A percentile compares a stretch with the other conserved stretches of the same genome.
Evolutionary conservation across 805 yeast genomes (phyloP).

Genomic region (Citeromyces matritensis): DNA sequence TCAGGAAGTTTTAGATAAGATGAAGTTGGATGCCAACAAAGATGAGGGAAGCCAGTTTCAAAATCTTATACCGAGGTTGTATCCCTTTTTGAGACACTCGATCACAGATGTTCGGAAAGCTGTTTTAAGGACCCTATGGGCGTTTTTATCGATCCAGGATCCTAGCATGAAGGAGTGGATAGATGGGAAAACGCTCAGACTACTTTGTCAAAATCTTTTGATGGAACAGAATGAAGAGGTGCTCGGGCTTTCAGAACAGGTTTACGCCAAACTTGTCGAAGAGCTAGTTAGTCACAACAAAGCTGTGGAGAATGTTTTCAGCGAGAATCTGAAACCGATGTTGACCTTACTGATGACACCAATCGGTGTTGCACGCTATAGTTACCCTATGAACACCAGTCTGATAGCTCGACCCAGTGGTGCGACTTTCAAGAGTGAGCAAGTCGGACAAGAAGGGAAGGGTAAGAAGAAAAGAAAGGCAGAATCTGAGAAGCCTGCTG

Average conservation of each 20-base stretch:
- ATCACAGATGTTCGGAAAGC: conserved; percentile 84
- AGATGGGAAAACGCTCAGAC: conserved; percentile 53
- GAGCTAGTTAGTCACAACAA: conserved; percentile 24
- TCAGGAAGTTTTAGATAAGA: conserved; percentile 55
- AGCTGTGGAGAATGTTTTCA: conserved; percentile 35
- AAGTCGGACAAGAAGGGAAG: conserved; percentile 6
- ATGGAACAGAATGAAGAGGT: conserved; percentile 81
- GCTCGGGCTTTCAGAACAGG: conserved; percentile 40
- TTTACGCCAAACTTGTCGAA: conserved; percentile 39
- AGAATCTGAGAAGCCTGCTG: conserved; percentile 10
- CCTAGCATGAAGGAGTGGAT: conserved; percentile 49
- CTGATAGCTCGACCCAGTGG: conserved; percentile 75
- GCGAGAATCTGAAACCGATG: conserved; percentile 42
- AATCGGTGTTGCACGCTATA: conserved; percentile 82
- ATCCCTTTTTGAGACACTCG: conserved; percentile 88
- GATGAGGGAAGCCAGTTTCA: conserved; percentile 48
- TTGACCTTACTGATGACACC: conserved; percentile 77
- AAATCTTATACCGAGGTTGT: conserved; percentile 73
- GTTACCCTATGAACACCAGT: conserved; percentile 69
- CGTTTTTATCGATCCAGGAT: conserved; percentile 48
- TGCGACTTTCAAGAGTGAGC: conserved; percentile 1
- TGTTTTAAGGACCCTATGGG: conserved; percentile 64
- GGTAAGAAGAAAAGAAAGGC: conserved; percentile 32
- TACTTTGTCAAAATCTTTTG: conserved; percentile 73
- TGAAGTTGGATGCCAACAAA: conserved; percentile 44